phyloP scores from a whole-genome alignment of 2,329 filamentous ascomycete species.

The Cordyceps pruinosa region DNA sequence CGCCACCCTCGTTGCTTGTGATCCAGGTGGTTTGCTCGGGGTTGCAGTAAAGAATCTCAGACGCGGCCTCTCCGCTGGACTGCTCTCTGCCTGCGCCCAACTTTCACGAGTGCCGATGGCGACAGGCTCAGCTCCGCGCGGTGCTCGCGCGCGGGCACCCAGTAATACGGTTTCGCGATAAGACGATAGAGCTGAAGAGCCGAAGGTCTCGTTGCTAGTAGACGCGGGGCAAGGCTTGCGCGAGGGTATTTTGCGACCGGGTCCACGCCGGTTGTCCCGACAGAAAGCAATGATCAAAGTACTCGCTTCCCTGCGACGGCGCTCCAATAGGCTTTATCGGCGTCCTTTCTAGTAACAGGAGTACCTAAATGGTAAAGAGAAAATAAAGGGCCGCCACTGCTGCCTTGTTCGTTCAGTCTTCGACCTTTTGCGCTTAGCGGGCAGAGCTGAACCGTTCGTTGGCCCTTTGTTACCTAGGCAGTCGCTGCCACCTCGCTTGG shows the following conservation, averaged over 20 bases:
- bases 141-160: not conserved
- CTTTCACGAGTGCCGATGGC: too few relatives aligned
- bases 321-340: too few relatives aligned
- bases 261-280: not conserved
- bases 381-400: not conserved
- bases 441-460: not conserved
- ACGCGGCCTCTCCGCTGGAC: too few relatives aligned
- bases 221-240: not conserved
- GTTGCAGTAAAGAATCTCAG: too few relatives aligned
- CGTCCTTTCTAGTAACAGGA: not conserved
- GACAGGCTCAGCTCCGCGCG: not conserved
- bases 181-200: not conserved
- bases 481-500: too few relatives aligned
- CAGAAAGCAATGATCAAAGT: not conserved
- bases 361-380: not conserved
- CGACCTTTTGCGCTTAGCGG: not conserved
- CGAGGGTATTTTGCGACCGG: not conserved
- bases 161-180: not conserved
- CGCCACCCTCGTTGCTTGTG: too few relatives aligned
- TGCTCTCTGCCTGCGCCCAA: too few relatives aligned
- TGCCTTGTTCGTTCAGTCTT: not conserved
- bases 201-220: not conserved
- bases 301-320: not conserved
- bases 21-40: too few relatives aligned
- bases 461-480: not conserved